Conservation (phyloP, 306 rosid genomes). For the Fragaria vesca region DNA sequence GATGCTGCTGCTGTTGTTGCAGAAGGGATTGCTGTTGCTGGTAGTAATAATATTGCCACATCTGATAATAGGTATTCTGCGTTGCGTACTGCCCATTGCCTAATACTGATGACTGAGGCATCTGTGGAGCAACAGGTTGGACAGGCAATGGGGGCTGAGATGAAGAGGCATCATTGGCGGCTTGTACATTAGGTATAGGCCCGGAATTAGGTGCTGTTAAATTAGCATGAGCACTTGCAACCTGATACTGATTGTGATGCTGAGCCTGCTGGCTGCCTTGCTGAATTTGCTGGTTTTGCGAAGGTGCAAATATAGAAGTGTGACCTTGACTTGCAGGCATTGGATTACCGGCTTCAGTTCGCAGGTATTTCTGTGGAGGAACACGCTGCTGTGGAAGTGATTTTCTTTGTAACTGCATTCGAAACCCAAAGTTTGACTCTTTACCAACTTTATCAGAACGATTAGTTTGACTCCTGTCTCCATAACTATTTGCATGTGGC, state of each 20-base stretch:
- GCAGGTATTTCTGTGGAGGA: constrained; percentile 42
- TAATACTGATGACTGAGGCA: constrained; percentile 40
- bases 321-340: constrained; percentile 39
- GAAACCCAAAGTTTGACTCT: constrained; percentile 45
- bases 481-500: constrained; percentile 37
- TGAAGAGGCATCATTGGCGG: constrained; percentile 35
- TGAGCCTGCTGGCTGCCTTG: constrained; percentile 38
- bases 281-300: constrained; percentile 42
- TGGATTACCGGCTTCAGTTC: constrained; percentile 42
- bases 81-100: constrained; percentile 51
- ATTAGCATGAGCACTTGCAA: constrained; percentile 36
- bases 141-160: constrained; percentile 52
- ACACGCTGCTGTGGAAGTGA: constrained; percentile 39
- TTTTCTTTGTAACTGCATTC: constrained; percentile 43
- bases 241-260: constrained; percentile 54
- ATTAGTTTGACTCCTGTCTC: constrained; percentile 45
- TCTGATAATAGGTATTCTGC: constrained; percentile 63
- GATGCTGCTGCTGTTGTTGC: constrained; percentile 35
- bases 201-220: constrained; percentile 34
- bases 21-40: constrained; percentile 62
- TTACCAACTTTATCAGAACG: constrained; percentile 41
- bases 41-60: constrained; percentile 82
- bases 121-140: constrained; percentile 30
- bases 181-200: constrained; percentile 50
- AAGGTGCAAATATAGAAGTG: constrained; percentile 33